These are phyloP conservation scores for Nemania sp. DNA, from an alignment of 2,329 filamentous ascomycete species.

Conservation along the genomic window DNA sequence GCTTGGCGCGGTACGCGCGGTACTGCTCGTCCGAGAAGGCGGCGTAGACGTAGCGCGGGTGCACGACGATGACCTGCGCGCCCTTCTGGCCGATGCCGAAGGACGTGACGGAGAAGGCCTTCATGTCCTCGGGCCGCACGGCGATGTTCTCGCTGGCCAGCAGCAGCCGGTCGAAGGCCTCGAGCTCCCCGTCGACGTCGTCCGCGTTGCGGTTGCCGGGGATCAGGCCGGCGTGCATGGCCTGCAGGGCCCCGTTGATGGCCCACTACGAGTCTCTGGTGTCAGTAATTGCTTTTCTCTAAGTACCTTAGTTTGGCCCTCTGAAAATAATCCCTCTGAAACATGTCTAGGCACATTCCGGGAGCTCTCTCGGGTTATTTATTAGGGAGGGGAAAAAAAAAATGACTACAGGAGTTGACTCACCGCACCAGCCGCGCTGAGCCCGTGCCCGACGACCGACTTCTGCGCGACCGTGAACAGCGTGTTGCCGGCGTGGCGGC, in stretches of 20 bases:
- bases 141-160: background rate
- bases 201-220: conserved; percentile 1
- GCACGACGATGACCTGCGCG: too few relatives aligned
- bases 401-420: too few relatives aligned
- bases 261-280: too few relatives aligned
- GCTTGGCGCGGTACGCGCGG: too few relatives aligned
- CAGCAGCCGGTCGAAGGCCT: background rate
- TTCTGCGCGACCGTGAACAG: background rate
- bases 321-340: too few relatives aligned
- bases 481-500: background rate
- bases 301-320: too few relatives aligned
- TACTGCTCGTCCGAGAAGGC: too few relatives aligned
- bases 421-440: background rate
- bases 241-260: conserved; percentile 3
- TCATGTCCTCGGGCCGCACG: background rate
- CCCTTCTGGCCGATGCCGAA: conserved; percentile 1
- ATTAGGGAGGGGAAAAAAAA: too few relatives aligned
- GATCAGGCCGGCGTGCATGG: background rate
- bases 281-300: too few relatives aligned
- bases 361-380: too few relatives aligned
- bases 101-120: background rate
- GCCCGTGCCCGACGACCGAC: background rate
- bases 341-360: too few relatives aligned
- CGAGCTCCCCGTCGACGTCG: background rate
- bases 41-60: too few relatives aligned